These are phyloP conservation scores for Tolypocladium guangdongense DNA, from an alignment of 2,329 filamentous ascomycete genomes.

Conservation along the genomic window DNA sequence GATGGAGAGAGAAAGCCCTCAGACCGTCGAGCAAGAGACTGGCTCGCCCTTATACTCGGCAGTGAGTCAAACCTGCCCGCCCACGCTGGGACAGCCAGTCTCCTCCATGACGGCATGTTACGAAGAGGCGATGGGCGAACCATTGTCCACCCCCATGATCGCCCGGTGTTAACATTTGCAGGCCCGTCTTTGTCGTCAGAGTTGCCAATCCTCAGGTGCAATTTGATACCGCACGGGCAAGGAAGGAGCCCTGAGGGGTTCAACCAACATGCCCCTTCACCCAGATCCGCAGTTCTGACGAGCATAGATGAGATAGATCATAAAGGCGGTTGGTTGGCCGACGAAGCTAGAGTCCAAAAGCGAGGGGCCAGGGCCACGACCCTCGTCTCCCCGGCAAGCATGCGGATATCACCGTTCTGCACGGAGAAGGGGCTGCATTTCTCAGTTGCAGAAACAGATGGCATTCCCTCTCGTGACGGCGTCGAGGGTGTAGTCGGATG, in stretches of 20 bases:
- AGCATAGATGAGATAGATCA: neutral
- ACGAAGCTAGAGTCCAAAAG: neutral
- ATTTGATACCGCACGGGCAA: neutral
- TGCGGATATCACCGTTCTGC: neutral
- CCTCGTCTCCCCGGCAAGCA: neutral
- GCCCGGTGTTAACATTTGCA: neutral
- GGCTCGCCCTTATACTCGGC: neutral
- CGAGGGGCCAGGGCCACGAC: neutral
- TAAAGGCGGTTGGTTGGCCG: neutral
- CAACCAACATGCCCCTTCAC: neutral
- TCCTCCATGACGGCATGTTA: neutral
- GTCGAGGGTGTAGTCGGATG: neutral
- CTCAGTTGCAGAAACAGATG: neutral
- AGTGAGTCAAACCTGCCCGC: neutral
- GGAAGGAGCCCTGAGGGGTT: neutral
- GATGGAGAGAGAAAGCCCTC: neutral
- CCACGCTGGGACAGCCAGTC: neutral
- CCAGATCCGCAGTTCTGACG: neutral
- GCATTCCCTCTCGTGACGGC: neutral
- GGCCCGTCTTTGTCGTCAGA: neutral
- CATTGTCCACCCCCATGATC: neutral
- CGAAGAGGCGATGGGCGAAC: neutral
- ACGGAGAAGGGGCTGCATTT: neutral
- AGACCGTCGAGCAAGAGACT: neutral
- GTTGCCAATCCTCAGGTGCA: neutral